Percentiles rank a stretch among this genome's conserved stretches.
Evolutionary conservation across 441 rosid genomes (phyloP).

Genomic region (Eutrema salsugineum): DNA sequence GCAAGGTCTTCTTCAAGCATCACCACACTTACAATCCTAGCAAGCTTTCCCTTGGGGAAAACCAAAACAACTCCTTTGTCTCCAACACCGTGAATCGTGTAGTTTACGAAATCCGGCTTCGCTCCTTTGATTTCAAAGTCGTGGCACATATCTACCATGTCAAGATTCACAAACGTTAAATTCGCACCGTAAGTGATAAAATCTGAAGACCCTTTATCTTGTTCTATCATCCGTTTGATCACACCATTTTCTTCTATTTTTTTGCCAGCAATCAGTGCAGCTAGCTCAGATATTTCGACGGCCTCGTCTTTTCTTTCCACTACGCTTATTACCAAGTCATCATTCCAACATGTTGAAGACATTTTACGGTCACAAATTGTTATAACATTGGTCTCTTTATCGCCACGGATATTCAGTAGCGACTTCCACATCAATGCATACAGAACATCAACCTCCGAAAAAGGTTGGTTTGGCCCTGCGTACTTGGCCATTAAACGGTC

Average conservation of each 20-base stretch:
- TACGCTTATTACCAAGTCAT: slow-evolving; percentile 35
- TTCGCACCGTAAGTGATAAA: slow-evolving; percentile 54
- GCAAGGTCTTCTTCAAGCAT: slow-evolving; percentile 40
- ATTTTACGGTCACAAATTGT: slow-evolving; percentile 34
- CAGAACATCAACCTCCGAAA: slow-evolving; percentile 32
- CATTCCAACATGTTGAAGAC: slow-evolving; percentile 16
- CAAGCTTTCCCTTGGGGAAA: slow-evolving; percentile 29
- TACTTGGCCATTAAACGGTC: slow-evolving; percentile 20
- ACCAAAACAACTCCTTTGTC: slow-evolving; percentile 55
- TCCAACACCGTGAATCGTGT: slow-evolving; percentile 49
- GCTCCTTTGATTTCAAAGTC: slow-evolving; percentile 46
- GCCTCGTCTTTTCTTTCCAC: slow-evolving; percentile 29
- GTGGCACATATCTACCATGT: slow-evolving; percentile 38
- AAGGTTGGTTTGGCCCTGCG: background rate
- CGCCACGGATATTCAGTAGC: slow-evolving; percentile 36
- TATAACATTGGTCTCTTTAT: slow-evolving; percentile 30
- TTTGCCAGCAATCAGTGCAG: slow-evolving; percentile 27
- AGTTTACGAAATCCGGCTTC: slow-evolving; percentile 43
- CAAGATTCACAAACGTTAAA: slow-evolving; percentile 61
- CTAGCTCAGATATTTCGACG: slow-evolving; percentile 36
- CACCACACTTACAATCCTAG: slow-evolving; percentile 36
- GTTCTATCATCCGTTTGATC: slow-evolving; percentile 29
- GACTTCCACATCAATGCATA: slow-evolving; percentile 60
- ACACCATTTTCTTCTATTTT: slow-evolving; percentile 23
- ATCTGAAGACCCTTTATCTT: slow-evolving; percentile 31